Evolutionary conservation across 2,329 filamentous ascomycete genomes (phyloP).

Genomic region (Exophiala calicioides): DNA sequence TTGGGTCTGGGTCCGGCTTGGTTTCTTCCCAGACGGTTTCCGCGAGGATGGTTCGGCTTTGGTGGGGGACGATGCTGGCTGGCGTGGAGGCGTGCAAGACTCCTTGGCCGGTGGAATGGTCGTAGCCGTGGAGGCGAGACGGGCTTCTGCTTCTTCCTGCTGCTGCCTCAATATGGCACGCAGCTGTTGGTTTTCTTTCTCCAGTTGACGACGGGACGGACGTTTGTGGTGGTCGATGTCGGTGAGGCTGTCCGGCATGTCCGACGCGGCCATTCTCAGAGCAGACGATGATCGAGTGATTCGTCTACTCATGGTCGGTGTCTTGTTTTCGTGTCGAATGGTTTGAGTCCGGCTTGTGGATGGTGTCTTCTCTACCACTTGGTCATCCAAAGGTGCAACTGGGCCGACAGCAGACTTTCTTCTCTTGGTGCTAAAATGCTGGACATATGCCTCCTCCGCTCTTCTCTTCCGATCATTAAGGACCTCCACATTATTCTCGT

Average conservation of each 20-base stretch:
- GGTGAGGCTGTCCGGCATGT: slow-evolving; percentile 10
- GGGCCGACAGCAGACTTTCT: slow-evolving; percentile 23
- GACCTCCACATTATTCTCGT: slow-evolving; percentile 13
- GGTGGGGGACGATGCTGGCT: slow-evolving; percentile 4
- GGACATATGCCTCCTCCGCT: slow-evolving; percentile 30
- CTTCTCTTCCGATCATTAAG: slow-evolving; percentile 33
- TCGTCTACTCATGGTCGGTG: slow-evolving; percentile 2
- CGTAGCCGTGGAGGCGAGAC: background rate
- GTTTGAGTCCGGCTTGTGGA: background rate
- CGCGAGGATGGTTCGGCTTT: background rate
- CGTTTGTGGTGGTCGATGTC: slow-evolving; percentile 29
- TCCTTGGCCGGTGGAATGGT: too few species aligned
- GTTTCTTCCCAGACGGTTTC: slow-evolving; percentile 13
- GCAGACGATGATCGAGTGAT: slow-evolving; percentile 7
- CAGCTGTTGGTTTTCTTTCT: slow-evolving; percentile 32
- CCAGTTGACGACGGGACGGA: slow-evolving; percentile 25
- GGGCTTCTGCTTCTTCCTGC: slow-evolving; percentile 18
- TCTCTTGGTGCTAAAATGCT: slow-evolving; percentile 31
- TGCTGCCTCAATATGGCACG: slow-evolving; percentile 28
- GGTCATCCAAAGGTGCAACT: slow-evolving; percentile 1
- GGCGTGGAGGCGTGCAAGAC: too few species aligned
- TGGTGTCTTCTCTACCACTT: background rate
- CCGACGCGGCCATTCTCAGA: slow-evolving; percentile 3
- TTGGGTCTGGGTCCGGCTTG: background rate
- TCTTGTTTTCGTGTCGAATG: slow-evolving; percentile 4